A percentile compares a stretch with the other conserved stretches of the same genome.
Evolutionary conservation across 148 eudicot genomes (phyloP).

Genomic region (Nyssa sinensis): DNA sequence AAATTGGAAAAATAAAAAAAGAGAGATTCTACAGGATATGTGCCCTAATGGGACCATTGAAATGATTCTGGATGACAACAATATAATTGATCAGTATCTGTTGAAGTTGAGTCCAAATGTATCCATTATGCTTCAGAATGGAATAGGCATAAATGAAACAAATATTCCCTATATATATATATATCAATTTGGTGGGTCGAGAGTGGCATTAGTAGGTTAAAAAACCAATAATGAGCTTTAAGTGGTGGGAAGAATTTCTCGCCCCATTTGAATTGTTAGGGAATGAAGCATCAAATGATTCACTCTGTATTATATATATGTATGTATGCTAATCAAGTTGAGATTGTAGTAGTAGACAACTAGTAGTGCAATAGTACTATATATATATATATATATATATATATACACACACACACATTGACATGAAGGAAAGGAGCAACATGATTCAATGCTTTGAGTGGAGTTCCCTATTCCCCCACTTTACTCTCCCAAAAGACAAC

Average conservation of each 20-base stretch:
- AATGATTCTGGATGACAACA: constrained; percentile 10
- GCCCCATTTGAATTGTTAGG: constrained; percentile 1
- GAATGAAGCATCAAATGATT: constrained; percentile 20
- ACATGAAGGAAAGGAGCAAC: neutral
- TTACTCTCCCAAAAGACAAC: constrained; percentile 32
- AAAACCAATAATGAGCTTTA: constrained; percentile 7
- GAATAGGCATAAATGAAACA: neutral
- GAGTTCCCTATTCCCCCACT: constrained; percentile 34
- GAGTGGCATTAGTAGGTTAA: neutral
- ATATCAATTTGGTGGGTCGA: neutral
- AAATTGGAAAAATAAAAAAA: neutral
- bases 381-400: no score
- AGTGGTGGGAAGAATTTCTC: constrained; percentile 10
- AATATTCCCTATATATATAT: neutral
- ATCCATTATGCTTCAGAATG: neutral
- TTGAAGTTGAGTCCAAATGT: neutral
- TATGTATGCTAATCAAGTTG: neutral
- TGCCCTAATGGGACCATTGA: constrained; percentile 3
- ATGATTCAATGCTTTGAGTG: constrained; percentile 21
- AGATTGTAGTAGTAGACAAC: neutral
- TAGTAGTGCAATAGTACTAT: neutral
- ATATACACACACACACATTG: neutral
- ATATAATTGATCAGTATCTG: neutral
- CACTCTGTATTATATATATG: no score
- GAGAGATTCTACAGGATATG: neutral